Conservation (phyloP, 345 rosid species). For the Murraya koenigii region DNA sequence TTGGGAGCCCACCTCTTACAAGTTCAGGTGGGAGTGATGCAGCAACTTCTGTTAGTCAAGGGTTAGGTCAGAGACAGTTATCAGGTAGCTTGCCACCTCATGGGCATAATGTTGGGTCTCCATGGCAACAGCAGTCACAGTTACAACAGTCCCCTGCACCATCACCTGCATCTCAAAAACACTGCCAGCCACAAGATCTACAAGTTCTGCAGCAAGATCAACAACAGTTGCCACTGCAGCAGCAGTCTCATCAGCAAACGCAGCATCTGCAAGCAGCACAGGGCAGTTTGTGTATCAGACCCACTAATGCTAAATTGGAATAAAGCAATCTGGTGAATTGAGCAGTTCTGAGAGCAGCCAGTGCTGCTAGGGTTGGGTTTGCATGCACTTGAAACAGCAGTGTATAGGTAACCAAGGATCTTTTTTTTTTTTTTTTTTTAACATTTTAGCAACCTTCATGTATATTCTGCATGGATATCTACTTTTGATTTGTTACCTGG, state of each 20-base stretch:
- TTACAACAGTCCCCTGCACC: conserved; percentile 40
- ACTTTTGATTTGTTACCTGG: background rate
- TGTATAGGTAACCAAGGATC: conserved; percentile 63
- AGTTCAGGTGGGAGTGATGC: conserved; percentile 53
- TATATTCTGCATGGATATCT: background rate
- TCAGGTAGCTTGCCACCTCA: conserved; percentile 56
- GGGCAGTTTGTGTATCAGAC: conserved; percentile 56
- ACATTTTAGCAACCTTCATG: background rate
- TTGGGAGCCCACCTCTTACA: conserved; percentile 43
- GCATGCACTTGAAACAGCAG: conserved; percentile 57
- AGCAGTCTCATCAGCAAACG: conserved; percentile 54
- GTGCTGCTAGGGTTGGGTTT: conserved; percentile 45
- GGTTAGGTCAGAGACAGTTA: conserved; percentile 57
- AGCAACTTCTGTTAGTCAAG: conserved; percentile 42
- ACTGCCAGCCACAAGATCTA: conserved; percentile 51
- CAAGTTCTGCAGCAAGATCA: conserved; percentile 31
- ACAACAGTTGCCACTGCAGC: conserved; percentile 33
- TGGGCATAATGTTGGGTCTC: conserved; percentile 39
- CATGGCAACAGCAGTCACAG: conserved; percentile 51
- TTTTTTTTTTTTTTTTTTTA: background rate
- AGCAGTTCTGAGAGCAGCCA: conserved; percentile 44
- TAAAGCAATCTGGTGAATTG: conserved; percentile 42
- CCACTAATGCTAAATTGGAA: conserved; percentile 64
- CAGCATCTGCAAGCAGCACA: conserved; percentile 62
- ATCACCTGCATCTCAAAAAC: conserved; percentile 45